These are phyloP conservation scores for Euphrasia arctica DNA, from an alignment of 305 asterid species.

Conservation along the genomic window DNA sequence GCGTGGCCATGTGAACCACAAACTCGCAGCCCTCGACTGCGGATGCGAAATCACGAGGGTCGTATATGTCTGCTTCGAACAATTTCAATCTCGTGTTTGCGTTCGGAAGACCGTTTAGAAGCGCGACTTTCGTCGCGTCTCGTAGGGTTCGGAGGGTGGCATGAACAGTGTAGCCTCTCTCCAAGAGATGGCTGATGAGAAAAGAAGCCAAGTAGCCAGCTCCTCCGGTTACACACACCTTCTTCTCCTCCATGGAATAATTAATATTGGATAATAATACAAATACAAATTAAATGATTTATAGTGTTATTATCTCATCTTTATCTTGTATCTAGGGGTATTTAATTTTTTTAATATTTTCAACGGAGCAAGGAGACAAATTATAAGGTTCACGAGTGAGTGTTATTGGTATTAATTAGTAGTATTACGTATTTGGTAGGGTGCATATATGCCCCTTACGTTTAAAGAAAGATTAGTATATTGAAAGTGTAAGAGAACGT, in stretches of 20 bases:
- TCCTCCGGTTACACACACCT: constrained; percentile 75
- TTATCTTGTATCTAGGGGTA: too few species aligned
- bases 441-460: too few species aligned
- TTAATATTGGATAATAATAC: too few species aligned
- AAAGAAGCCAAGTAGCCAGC: constrained; percentile 67
- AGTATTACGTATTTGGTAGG: too few species aligned
- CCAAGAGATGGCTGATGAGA: constrained; percentile 46
- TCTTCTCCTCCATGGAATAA: background rate
- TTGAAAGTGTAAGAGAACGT: too few species aligned
- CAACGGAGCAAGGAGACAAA: too few species aligned
- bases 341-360: too few species aligned
- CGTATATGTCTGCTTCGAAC: constrained; percentile 51
- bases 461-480: too few species aligned
- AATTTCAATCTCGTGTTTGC: constrained; percentile 42
- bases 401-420: too few species aligned
- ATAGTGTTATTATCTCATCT: too few species aligned
- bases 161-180: constrained; percentile 54
- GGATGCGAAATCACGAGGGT: constrained; percentile 35
- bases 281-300: too few species aligned
- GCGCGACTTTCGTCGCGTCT: constrained; percentile 44
- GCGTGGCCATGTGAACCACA: constrained; percentile 58
- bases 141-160: constrained; percentile 58
- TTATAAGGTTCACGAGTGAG: too few species aligned
- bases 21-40: constrained; percentile 45
- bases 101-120: constrained; percentile 39